Base-by-base conservation (phyloP, 2,329 filamentous ascomycete genomes). In the Fusarium domesticum region DNA sequence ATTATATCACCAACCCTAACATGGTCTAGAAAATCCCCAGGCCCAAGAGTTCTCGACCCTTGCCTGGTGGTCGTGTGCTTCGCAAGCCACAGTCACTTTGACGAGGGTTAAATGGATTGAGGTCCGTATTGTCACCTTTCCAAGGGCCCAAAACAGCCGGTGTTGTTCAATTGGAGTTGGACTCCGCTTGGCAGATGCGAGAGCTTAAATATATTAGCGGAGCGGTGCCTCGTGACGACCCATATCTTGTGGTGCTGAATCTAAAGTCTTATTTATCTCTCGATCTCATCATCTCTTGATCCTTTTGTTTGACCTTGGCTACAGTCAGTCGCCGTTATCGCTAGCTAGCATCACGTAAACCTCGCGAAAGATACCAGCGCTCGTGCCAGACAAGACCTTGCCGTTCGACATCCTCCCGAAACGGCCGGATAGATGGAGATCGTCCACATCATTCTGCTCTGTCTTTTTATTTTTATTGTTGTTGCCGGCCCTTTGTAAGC, bases 391-490 rank as follows among this genome's bases (percentile, higher is more conserved):
- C 23, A 46, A 28, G n/a, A n/a, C n/a, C n/a, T n/a, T n/a, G n/a
- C n/a, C n/a, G n/a, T n/a, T n/a, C n/a, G 8, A 11, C 36, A 23
- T 5, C 18, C 18, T 32, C 25, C 28, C 14, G 23, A 33, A 34
- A 42, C 32, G 18, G 14, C 36, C 35, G 30, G 23, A 32, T 16
- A 16, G 37, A 60, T 60, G 57, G 55, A 60, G 37, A 53, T 53
- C 5, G 57, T 60, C n/a, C 57, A 53, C n/a, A 51, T 60, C 19
- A 51, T 58, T 20, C 44, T 60, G 3, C 52, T 60, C 19, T 53
- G 50, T 17, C 41, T 59, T 4, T 58, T 59, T 19, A 42, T 59
- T 10, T 47, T 50, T 18, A 36, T 60, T 25, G 30, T 60, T 1
- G 17, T 60, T 14, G 28, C 56, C 15, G 57, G 57, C 0, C 57